Conservation (phyloP, 73 alveolate genomes). For the Paramecium caudatum region DNA sequence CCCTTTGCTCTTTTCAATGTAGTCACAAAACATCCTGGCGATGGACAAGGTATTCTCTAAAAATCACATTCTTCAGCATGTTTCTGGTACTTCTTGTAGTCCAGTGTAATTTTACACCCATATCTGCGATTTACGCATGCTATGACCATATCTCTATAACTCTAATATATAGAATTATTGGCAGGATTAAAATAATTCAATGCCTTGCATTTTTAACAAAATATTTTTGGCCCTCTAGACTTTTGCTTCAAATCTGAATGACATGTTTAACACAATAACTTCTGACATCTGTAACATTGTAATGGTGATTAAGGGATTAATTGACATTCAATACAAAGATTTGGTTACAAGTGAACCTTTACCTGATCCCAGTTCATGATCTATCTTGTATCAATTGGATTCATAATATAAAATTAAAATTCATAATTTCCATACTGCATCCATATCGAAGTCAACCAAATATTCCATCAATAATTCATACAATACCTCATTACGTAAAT, state of each 20-base stretch:
- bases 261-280: conserved; percentile 29
- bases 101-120: conserved; percentile 58
- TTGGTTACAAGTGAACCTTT: conserved; percentile 39
- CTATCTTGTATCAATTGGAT: conserved; percentile 60
- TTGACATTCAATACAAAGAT: conserved; percentile 45
- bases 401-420: conserved; percentile 43
- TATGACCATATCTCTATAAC: conserved; percentile 47
- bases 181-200: conserved; percentile 65
- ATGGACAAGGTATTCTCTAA: conserved; percentile 54
- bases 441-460: too few relatives aligned
- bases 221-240: conserved; percentile 66
- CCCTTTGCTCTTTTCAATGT: conserved; percentile 41
- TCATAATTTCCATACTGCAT: too few relatives aligned
- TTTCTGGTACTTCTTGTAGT: conserved; percentile 56
- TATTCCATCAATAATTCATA: too few relatives aligned
- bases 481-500: too few relatives aligned
- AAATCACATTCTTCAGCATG: conserved; percentile 66
- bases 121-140: conserved; percentile 62
- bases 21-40: conserved; percentile 67
- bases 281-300: conserved; percentile 47
- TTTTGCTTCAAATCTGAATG: conserved; percentile 8
- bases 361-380: conserved; percentile 66
- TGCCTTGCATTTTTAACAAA: conserved; percentile 64
- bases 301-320: conserved; percentile 48
- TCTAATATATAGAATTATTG: conserved; percentile 41